These are phyloP conservation scores for Scheffersomyces quercinus DNA, from an alignment of 1,139 yeast genomes.

Conservation along the genomic window DNA sequence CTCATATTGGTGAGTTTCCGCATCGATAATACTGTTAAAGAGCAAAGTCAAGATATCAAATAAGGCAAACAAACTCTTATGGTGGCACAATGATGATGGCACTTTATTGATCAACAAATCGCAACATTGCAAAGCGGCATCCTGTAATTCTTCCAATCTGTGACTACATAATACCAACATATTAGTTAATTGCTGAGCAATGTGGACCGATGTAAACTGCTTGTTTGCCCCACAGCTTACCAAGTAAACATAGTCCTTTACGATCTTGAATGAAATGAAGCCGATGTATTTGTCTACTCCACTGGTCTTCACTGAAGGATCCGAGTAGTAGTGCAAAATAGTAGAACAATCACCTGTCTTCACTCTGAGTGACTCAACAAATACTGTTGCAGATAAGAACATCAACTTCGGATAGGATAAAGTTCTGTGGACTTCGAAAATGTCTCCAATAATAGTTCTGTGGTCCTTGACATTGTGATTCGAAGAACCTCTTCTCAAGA, in stretches of 20 bases:
- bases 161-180: slow-evolving; percentile 76
- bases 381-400: slow-evolving; percentile 81
- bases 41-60: slow-evolving; percentile 78
- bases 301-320: slow-evolving; percentile 74
- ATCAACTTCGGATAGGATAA: slow-evolving; percentile 79
- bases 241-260: slow-evolving; percentile 54
- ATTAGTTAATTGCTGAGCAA: slow-evolving; percentile 71
- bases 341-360: slow-evolving; percentile 81
- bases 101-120: slow-evolving; percentile 63
- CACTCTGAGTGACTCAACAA: slow-evolving; percentile 78
- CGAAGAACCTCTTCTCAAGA: slow-evolving; percentile 86
- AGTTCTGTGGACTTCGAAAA: slow-evolving; percentile 52
- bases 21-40: slow-evolving; percentile 80
- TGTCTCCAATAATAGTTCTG: slow-evolving; percentile 54
- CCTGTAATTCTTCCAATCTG: slow-evolving; percentile 72
- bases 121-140: slow-evolving; percentile 78
- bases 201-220: slow-evolving; percentile 56
- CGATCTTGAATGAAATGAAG: slow-evolving; percentile 60
- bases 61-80: slow-evolving; percentile 69
- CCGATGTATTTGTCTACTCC: slow-evolving; percentile 75
- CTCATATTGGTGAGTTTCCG: slow-evolving; percentile 82
- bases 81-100: slow-evolving; percentile 84
- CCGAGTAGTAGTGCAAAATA: slow-evolving; percentile 74
- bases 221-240: slow-evolving; percentile 48
- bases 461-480: slow-evolving; percentile 80